Evolutionary conservation across 257 asterid genomes (phyloP).

Genomic region (Nicotiana obtusifolia): DNA sequence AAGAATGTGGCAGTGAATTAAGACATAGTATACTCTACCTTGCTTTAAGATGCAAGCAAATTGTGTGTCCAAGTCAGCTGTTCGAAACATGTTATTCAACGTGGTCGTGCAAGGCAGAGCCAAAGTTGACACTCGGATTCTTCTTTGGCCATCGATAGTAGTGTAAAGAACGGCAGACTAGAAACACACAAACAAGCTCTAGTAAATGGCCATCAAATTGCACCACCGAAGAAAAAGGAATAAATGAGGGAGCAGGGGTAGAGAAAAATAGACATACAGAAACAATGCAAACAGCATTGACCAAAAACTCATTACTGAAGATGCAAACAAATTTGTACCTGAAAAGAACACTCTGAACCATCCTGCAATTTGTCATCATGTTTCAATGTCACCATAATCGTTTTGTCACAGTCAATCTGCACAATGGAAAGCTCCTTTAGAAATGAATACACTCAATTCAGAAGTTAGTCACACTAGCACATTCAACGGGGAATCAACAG

Average conservation of each 20-base stretch:
- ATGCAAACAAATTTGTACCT: slow-evolving; percentile 44
- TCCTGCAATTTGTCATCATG: slow-evolving; percentile 97
- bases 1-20: not conserved
- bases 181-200: slow-evolving; percentile 9
- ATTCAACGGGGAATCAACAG: not conserved
- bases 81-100: slow-evolving; percentile 90
- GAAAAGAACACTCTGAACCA: slow-evolving; percentile 91
- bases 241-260: not conserved
- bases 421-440: slow-evolving; percentile 19
- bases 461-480: not conserved
- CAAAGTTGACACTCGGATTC: slow-evolving; percentile 93
- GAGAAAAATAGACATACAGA: not conserved
- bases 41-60: slow-evolving; percentile 83
- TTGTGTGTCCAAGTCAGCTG: slow-evolving; percentile 95
- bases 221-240: not conserved
- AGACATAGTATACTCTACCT: slow-evolving; percentile 37
- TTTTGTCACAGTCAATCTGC: slow-evolving; percentile 97
- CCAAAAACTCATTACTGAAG: slow-evolving; percentile 2
- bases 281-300: not conserved
- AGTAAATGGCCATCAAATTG: slow-evolving; percentile 1
- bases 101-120: slow-evolving; percentile 87
- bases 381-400: slow-evolving; percentile 86
- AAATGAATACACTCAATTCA: slow-evolving; percentile 5
- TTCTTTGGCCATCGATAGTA: slow-evolving; percentile 87
- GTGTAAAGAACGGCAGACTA: slow-evolving; percentile 99